A percentile compares a stretch with the other conserved stretches of the same genome.
Conservation (phyloP, 495 filamentous ascomycete species). For the Choiromyces venosus region DNA sequence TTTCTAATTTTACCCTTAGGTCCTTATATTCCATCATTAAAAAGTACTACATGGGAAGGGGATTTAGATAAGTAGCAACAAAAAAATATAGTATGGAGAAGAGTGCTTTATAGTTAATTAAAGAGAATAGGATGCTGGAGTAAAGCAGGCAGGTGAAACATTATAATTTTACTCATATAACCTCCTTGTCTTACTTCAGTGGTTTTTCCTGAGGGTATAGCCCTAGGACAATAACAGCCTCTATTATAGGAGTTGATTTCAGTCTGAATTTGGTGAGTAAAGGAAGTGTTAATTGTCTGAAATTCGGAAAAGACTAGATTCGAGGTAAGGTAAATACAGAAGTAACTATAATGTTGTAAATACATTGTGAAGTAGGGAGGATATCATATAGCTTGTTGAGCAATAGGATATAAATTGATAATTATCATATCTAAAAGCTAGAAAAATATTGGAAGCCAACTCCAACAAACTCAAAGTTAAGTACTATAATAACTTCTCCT, state of each 20-base stretch:
- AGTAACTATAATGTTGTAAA: not conserved
- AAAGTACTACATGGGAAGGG: not conserved
- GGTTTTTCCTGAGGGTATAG: not conserved
- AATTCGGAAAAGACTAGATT: not conserved
- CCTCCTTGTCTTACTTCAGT: not conserved
- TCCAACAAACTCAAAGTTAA: conserved; percentile 18
- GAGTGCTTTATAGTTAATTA: not conserved
- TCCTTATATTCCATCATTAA: not conserved
- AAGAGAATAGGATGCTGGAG: not conserved
- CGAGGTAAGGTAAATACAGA: not conserved
- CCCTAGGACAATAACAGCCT: not conserved
- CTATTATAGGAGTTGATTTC: not conserved
- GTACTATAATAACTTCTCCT: conserved; percentile 29
- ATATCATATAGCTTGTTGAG: not conserved
- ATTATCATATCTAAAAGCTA: conserved; percentile 34
- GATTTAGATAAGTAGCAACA: not conserved
- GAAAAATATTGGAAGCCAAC: conserved; percentile 33
- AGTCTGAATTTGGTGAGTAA: not conserved
- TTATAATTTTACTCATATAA: not conserved
- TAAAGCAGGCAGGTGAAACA: not conserved
- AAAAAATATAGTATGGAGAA: not conserved
- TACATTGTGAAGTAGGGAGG: not conserved
- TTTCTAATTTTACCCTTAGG: not conserved
- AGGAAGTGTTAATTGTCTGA: not conserved
- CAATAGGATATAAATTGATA: conserved; percentile 5